These are phyloP conservation scores for Scortechinia acanthostroma DNA, from an alignment of 2,329 filamentous ascomycete species.

Conservation along the genomic window DNA sequence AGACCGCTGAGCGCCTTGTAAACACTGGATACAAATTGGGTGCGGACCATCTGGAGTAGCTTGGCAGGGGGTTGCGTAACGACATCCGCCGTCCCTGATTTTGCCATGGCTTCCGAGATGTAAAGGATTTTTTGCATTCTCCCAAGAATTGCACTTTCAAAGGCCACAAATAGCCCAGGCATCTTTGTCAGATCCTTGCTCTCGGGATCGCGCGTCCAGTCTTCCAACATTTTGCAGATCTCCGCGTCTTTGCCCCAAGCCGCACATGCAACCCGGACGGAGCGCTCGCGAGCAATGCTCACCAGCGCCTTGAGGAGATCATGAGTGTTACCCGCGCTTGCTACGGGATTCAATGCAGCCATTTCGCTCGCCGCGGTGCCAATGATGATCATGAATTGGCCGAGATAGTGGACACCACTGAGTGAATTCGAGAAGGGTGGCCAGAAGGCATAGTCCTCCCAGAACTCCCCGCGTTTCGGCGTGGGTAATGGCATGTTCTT, in stretches of 20 bases:
- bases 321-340: conserved; percentile 26
- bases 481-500: conserved; percentile 49
- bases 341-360: conserved; percentile 45
- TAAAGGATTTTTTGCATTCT: conserved; percentile 70
- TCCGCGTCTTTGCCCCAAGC: conserved; percentile 67
- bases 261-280: conserved; percentile 55
- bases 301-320: conserved; percentile 50
- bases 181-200: conserved; percentile 63
- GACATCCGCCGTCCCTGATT: conserved; percentile 47
- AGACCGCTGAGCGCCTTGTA: conserved; percentile 67
- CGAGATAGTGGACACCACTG: conserved; percentile 60
- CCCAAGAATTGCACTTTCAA: conserved; percentile 54
- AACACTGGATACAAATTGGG: conserved; percentile 62
- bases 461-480: conserved; percentile 51
- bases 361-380: conserved; percentile 61
- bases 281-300: conserved; percentile 57
- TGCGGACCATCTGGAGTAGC: conserved; percentile 58
- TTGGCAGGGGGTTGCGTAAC: conserved; percentile 64
- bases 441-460: conserved; percentile 70
- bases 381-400: conserved; percentile 51
- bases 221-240: conserved; percentile 60
- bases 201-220: conserved; percentile 61
- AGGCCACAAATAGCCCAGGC: conserved; percentile 56
- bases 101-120: conserved; percentile 54
- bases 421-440: conserved; percentile 63